Percentiles rank a stretch among this genome's conserved stretches.
These are phyloP conservation scores for Triangularia verruculosa DNA, from an alignment of 2,329 filamentous ascomycete genomes.

Conservation along the genomic window DNA sequence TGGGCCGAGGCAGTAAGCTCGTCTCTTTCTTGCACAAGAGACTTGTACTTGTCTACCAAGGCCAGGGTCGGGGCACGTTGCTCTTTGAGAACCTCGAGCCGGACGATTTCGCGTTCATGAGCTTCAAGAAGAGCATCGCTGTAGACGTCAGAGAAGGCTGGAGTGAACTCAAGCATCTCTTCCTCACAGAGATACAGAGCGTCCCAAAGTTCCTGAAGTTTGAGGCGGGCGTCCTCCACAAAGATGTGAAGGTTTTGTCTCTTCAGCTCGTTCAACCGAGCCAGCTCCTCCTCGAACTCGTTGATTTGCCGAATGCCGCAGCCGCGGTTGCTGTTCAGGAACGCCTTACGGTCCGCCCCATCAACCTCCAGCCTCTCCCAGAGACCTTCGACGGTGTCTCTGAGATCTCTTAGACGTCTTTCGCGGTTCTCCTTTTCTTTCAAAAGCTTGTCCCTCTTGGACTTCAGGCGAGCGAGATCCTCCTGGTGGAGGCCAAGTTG, in stretches of 20 bases:
- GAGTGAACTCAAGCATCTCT: constrained; percentile 97
- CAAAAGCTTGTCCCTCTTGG: constrained; percentile 75
- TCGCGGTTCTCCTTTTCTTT: constrained; percentile 73
- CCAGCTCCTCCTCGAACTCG: constrained; percentile 89
- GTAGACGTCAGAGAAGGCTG: constrained; percentile 95
- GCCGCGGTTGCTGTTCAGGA: constrained; percentile 83
- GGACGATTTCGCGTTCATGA: constrained; percentile 84
- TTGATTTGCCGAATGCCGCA: constrained; percentile 91
- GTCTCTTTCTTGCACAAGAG: constrained; percentile 79
- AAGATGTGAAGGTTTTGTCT: constrained; percentile 92
- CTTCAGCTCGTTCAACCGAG: constrained; percentile 86
- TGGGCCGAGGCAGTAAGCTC: constrained; percentile 88
- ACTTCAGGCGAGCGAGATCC: constrained; percentile 69
- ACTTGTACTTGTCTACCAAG: constrained; percentile 79
- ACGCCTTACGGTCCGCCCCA: constrained; percentile 76
- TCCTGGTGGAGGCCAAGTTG: constrained; percentile 90
- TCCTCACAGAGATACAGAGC: constrained; percentile 91
- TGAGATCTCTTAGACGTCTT: constrained; percentile 60
- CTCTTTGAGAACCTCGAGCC: constrained; percentile 77
- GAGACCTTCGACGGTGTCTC: constrained; percentile 72
- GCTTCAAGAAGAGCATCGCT: constrained; percentile 93
- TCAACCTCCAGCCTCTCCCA: constrained; percentile 89
- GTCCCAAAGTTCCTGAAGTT: constrained; percentile 94
- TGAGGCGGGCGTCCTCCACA: constrained; percentile 87
- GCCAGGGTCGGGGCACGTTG: constrained; percentile 82